Evolutionary conservation across 1,139 yeast species (phyloP).

Genomic region (Candida tropicalis): DNA sequence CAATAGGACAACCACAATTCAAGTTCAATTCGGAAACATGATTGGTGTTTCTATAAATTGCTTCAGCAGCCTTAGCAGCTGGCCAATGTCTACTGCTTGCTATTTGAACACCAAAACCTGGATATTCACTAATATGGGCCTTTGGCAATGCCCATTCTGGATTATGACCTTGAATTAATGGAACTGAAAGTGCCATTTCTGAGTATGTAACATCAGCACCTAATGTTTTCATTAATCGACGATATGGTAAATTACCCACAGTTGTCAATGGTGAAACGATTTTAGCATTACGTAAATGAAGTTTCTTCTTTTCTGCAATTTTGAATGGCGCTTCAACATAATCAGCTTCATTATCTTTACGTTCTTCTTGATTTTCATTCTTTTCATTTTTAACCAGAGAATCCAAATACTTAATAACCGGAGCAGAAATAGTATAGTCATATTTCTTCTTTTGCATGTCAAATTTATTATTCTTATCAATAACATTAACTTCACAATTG

Average conservation of each 20-base stretch:
- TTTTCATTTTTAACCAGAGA: slow-evolving; percentile 41
- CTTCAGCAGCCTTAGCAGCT: slow-evolving; percentile 88
- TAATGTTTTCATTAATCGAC: slow-evolving; percentile 85
- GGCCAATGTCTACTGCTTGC: slow-evolving; percentile 95
- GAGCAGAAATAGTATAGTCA: slow-evolving; percentile 56
- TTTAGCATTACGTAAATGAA: slow-evolving; percentile 72
- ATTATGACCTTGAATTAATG: slow-evolving; percentile 84
- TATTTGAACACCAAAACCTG: slow-evolving; percentile 92
- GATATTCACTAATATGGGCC: slow-evolving; percentile 79
- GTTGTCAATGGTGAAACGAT: slow-evolving; percentile 96
- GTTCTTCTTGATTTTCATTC: slow-evolving; percentile 34
- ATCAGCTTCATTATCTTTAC: slow-evolving; percentile 36
- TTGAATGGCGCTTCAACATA: slow-evolving; percentile 79
- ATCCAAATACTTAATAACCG: slow-evolving; percentile 59
- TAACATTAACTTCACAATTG: slow-evolving; percentile 68
- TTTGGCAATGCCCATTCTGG: slow-evolving; percentile 98
- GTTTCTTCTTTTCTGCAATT: slow-evolving; percentile 76
- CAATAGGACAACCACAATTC: slow-evolving; percentile 98
- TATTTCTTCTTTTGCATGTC: slow-evolving; percentile 65
- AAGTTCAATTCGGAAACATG: slow-evolving; percentile 78
- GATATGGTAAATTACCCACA: slow-evolving; percentile 93
- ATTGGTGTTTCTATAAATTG: slow-evolving; percentile 56
- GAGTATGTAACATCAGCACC: slow-evolving; percentile 95
- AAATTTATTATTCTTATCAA: slow-evolving; percentile 53
- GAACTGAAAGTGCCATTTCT: slow-evolving; percentile 92